Percentiles rank a stretch among this genome's conserved stretches.
Evolutionary conservation across 176 grass and related monocot genomes (phyloP).

Genomic region (Melocanna baccifera): DNA sequence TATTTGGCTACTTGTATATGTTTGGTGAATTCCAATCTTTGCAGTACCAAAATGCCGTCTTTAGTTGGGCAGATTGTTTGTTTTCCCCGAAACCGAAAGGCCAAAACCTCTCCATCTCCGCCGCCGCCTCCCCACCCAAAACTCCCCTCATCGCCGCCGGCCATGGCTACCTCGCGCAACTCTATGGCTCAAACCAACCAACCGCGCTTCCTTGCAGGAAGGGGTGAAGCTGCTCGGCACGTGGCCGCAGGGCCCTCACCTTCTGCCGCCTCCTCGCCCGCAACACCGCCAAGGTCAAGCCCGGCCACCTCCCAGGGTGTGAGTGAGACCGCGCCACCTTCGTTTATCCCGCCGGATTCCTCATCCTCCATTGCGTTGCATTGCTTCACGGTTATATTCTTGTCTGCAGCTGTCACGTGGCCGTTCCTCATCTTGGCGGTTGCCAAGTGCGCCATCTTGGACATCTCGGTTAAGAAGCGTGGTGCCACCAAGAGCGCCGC

Average conservation of each 20-base stretch:
- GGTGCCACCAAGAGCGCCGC: conserved; percentile 45
- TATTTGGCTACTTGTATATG: too few species aligned
- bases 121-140: conserved; percentile 19
- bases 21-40: too few species aligned
- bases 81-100: too few species aligned
- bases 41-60: too few species aligned
- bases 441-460: conserved; percentile 44
- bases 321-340: neutral
- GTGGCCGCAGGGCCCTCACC: conserved; percentile 54
- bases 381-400: neutral
- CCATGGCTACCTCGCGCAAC: conserved; percentile 47
- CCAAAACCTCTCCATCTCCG: neutral
- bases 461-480: conserved; percentile 66
- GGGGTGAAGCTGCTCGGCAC: conserved; percentile 70
- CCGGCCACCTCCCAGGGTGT: conserved; percentile 48
- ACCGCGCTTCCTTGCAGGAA: conserved; percentile 37
- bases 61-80: too few species aligned
- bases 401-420: conserved; percentile 69
- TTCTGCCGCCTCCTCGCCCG: conserved; percentile 68
- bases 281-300: conserved; percentile 48
- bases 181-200: neutral
- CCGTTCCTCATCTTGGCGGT: conserved; percentile 54
- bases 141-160: neutral
- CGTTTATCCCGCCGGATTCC: neutral
- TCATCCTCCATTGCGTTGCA: neutral